Base-by-base conservation (phyloP, 75 land plant species). In the Pinus tabuliformis region DNA sequence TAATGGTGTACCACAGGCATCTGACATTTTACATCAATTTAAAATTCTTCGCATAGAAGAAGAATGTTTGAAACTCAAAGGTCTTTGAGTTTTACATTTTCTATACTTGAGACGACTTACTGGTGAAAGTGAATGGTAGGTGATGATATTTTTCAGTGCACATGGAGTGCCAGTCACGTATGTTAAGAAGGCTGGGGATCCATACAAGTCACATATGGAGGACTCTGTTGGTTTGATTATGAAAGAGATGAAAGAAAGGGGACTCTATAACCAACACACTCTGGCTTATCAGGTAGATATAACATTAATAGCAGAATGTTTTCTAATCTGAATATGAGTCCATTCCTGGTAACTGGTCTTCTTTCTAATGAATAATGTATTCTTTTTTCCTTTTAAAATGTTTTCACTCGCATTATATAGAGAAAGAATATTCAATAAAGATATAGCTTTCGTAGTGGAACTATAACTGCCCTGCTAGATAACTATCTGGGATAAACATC, bases 101-200 rank as follows among this genome's bases (percentile, higher is more conserved):
- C n/a, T 39, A 45, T 68, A 68, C 33, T 39, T 42, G 14, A 3
- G 21, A 39, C n/a, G 45, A 9, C 52, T 68, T 68, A 17, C 71
- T 68, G 52, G 56, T 52, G 36, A 24, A 54, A 54, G 54, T 26
- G 57, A 5, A 73, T 56, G 33, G 22, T 64, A 94, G 97, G 95
- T 85, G 16, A 83, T 89, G 88, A 88, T 94, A 73, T 92, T 94
- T 80, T 94, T 94, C 77, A 94, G 95, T 81, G 97, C 97, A 16
- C 97, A 94, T 86, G 97, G 97, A 5, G 97, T 94, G 8, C 97
- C 97, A 21, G 87, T 80, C 15, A 88, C 91, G 62, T 94, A 94
- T 83, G 89, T 94, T 74, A 85, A 90, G 78, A 80, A 92, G 42
- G 95, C 95, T 56, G 95, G 95, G 36, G 97, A 94, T 87, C 97